Conservation (phyloP, 176 grass and related monocot species). For the Cymbopogon citratus region DNA sequence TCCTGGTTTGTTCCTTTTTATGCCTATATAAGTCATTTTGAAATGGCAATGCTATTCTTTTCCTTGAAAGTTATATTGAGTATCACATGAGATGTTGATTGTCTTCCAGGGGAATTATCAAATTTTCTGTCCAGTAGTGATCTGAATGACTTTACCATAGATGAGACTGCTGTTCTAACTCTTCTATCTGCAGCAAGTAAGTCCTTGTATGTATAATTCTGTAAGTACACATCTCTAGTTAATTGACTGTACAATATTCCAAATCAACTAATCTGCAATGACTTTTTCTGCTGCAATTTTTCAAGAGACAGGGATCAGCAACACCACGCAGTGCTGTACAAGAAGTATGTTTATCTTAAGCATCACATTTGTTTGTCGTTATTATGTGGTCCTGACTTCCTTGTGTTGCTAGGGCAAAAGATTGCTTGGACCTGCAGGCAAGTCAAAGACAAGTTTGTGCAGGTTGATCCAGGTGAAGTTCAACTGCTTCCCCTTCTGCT, state of each 20-base stretch:
- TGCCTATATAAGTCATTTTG: slow-evolving; percentile 5
- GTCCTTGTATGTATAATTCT: slow-evolving; percentile 35
- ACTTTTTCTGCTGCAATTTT: slow-evolving; percentile 12
- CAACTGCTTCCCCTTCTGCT: background rate
- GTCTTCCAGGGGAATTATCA: slow-evolving; percentile 58
- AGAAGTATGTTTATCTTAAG: slow-evolving; percentile 40
- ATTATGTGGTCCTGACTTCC: background rate
- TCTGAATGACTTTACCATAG: slow-evolving; percentile 42
- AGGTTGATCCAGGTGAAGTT: slow-evolving; percentile 39
- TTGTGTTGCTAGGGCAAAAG: slow-evolving; percentile 49
- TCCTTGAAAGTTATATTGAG: background rate
- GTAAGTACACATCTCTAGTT: background rate
- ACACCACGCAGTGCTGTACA: slow-evolving; percentile 42
- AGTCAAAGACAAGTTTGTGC: slow-evolving; percentile 34
- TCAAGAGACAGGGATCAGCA: slow-evolving; percentile 52
- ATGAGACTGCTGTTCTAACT: slow-evolving; percentile 58
- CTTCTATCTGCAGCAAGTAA: slow-evolving; percentile 62
- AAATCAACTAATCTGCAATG: slow-evolving; percentile 14
- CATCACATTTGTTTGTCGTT: background rate
- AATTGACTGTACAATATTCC: background rate
- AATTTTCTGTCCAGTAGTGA: slow-evolving; percentile 51
- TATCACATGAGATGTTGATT: background rate
- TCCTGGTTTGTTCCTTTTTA: slow-evolving; percentile 41
- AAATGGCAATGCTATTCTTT: background rate
- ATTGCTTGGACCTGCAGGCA: slow-evolving; percentile 53